Evolutionary conservation across 805 yeast genomes (phyloP).

Genomic region (Saccharomycodes ludwigii): DNA sequence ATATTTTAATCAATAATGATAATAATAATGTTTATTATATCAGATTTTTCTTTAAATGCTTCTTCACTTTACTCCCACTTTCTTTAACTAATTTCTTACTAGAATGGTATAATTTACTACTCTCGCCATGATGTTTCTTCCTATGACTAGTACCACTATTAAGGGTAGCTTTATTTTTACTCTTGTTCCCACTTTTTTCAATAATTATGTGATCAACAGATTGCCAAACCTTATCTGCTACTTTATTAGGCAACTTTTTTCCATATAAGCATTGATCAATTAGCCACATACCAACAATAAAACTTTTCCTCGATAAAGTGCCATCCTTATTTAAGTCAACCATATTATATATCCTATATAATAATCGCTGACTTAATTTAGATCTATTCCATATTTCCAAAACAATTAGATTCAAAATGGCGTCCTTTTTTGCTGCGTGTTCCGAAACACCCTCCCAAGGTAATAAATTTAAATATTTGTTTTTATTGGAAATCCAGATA

Average conservation of each 20-base stretch:
- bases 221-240: constrained; percentile 66
- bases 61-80: too few species aligned
- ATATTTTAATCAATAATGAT: too few species aligned
- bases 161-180: too few species aligned
- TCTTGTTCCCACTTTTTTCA: too few species aligned
- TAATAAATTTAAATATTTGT: constrained; percentile 36
- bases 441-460: too few species aligned
- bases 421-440: too few species aligned
- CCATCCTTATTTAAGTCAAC: constrained; percentile 63
- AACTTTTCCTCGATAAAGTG: constrained; percentile 64
- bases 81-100: too few species aligned
- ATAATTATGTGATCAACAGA: constrained; percentile 35
- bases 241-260: constrained; percentile 64
- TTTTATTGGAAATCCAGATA: constrained; percentile 84
- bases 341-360: constrained; percentile 55
- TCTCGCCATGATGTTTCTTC: too few species aligned
- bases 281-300: constrained; percentile 94
- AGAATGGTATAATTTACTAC: too few species aligned
- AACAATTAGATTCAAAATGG: constrained; percentile 39
- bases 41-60: too few species aligned
- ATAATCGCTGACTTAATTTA: constrained; percentile 47
- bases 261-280: constrained; percentile 95
- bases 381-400: constrained; percentile 74
- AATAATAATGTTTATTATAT: too few species aligned
- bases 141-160: too few species aligned